Evolutionary conservation across 345 rosid species (phyloP).

Genomic region (Lepidium didymum): DNA sequence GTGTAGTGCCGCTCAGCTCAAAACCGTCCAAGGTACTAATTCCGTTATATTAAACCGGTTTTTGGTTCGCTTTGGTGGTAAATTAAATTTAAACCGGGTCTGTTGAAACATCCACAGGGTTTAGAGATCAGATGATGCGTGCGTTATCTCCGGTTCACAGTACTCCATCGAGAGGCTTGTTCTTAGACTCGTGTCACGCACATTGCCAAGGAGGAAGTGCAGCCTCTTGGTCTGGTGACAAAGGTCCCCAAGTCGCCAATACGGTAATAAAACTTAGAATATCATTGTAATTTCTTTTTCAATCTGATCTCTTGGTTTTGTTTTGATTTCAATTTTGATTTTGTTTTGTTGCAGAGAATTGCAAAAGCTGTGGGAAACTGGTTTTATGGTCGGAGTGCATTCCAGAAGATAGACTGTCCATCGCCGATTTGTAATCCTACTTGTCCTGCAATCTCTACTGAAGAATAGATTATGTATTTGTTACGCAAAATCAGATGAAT

Average conservation of each 20-base stretch:
- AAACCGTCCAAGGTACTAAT: constrained; percentile 54
- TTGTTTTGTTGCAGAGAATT: constrained; percentile 42
- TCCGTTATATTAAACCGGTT: not conserved
- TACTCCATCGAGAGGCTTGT: constrained; percentile 58
- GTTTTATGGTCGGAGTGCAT: constrained; percentile 54
- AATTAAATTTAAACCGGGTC: constrained; percentile 3
- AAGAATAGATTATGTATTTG: constrained; percentile 7
- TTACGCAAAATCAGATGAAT: not conserved
- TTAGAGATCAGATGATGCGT: constrained; percentile 47
- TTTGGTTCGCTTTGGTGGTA: not conserved
- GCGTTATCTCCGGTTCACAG: constrained; percentile 40
- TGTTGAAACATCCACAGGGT: constrained; percentile 34
- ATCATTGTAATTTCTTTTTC: not conserved
- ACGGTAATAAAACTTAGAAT: constrained; percentile 26
- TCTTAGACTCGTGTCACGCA: constrained; percentile 72
- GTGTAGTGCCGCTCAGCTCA: constrained; percentile 55
- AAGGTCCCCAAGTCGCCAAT: constrained; percentile 52
- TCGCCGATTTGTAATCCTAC: constrained; percentile 81
- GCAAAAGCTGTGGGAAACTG: constrained; percentile 80
- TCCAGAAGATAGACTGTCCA: constrained; percentile 72
- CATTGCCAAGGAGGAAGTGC: constrained; percentile 80
- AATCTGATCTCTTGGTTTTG: not conserved
- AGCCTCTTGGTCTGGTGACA: constrained; percentile 54
- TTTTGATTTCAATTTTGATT: not conserved
- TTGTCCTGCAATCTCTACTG: constrained; percentile 42